Evolutionary conservation across 2,329 filamentous ascomycete genomes (phyloP), one percentile per base, ranked within the genome.

Genomic region (Hyphodiscus sp.): DNA sequence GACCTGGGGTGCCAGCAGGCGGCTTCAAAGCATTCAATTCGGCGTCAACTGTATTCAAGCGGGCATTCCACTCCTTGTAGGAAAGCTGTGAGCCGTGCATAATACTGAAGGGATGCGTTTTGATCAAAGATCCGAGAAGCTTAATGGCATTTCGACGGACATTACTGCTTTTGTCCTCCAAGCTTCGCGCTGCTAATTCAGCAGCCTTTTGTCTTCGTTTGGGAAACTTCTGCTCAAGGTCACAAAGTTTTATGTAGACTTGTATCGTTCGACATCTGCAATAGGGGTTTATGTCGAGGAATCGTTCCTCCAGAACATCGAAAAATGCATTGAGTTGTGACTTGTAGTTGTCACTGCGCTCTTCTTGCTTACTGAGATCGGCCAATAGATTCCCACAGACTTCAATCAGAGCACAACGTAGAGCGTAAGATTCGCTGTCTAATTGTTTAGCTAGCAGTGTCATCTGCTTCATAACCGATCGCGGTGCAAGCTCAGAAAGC

Each of bases 131-230:
- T 6, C 86, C 88, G 1, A 99, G 78, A 7, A 99, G 75, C 70
- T 96, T 97, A 68, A 99, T 94, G 2, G 94, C 91, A 68, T 97
- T 97, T 54, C 91, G 82, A 57, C 94, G 82, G 30, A 99, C 94
- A 65, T 97, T 95, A 71, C 94, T 99, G 73, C 92, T 97, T 77
- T 95, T 97, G 73, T 99, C 95, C 69, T 96, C 89, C 2, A 99
- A 76, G 69, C 92, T 97, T 62, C 89, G 82, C 53, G 88, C 85
- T 1, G 94, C 91, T 23, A 96, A 76, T 68, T 96, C 90, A 1
- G 92, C 88, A 3, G 87, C 92, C 66, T 81, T 87, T 69, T 96
- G 91, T 56, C 94, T 80, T 52, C 91, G 81, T 72, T 96, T 96
- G 41, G 91, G 90, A 64, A 95, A 96, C 68, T 97, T 97, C 60